Percentiles rank a stretch among this genome's conserved stretches.
Evolutionary conservation across 352 stramenopile species (phyloP).

Genomic region (Elongisporangium prolatum): DNA sequence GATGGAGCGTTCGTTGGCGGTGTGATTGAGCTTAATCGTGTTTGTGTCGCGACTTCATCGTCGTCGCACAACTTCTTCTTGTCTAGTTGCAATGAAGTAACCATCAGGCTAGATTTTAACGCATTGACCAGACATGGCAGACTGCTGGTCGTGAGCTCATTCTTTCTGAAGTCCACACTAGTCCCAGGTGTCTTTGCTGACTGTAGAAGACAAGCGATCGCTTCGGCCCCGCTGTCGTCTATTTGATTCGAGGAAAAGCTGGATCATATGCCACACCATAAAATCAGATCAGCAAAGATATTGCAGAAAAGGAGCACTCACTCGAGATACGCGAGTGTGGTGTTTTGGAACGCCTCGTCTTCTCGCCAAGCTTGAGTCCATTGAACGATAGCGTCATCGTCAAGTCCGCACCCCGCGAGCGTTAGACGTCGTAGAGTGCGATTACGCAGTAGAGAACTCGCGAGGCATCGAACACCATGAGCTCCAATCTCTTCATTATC

Average conservation of each 20-base stretch:
- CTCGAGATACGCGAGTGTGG: constrained; percentile 19
- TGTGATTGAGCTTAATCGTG: constrained; percentile 6
- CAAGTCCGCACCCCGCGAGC: constrained; percentile 25
- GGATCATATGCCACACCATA: background rate
- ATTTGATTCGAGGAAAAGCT: constrained; percentile 39
- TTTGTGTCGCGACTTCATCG: constrained; percentile 9
- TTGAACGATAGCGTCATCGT: constrained; percentile 18
- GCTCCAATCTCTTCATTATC: constrained; percentile 23
- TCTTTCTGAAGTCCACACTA: constrained; percentile 28
- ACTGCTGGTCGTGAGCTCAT: constrained; percentile 16
- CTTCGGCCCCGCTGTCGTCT: constrained; percentile 21
- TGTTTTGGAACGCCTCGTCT: constrained; percentile 7
- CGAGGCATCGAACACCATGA: constrained; percentile 32
- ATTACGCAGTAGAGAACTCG: constrained; percentile 31
- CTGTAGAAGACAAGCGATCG: constrained; percentile 21
- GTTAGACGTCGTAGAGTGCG: constrained; percentile 16
- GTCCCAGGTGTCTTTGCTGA: constrained; percentile 11
- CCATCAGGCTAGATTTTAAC: constrained; percentile 13
- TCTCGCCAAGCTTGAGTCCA: constrained; percentile 17
- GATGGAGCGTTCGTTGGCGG: background rate
- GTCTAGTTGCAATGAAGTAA: constrained; percentile 22
- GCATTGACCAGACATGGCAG: constrained; percentile 21
- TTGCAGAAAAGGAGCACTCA: background rate
- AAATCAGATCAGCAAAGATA: too few species aligned
- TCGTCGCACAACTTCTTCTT: constrained; percentile 28